phyloP scores from a whole-genome alignment of 1,139 yeast species.

The Lodderomyces oxycetoniae region DNA sequence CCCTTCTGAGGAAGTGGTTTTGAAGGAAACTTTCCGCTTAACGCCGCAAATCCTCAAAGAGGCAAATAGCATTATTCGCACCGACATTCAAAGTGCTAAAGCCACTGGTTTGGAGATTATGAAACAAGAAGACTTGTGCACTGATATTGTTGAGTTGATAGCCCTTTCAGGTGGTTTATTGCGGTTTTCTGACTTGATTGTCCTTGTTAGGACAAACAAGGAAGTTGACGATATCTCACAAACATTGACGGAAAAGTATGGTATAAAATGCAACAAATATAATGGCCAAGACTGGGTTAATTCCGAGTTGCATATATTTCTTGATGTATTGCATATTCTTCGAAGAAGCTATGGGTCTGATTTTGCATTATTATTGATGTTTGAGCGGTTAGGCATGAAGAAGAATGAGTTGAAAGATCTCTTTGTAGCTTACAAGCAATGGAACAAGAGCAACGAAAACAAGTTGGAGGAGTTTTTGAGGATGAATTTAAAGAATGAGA shows the following conservation, averaged over 20 bases:
- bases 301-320: conserved; percentile 44
- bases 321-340: conserved; percentile 47
- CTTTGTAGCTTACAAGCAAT: conserved; percentile 3
- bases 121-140: conserved; percentile 3
- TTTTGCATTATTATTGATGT: conserved; percentile 28
- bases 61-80: conserved; percentile 25
- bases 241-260: conserved; percentile 33
- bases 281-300: conserved; percentile 52
- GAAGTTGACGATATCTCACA: conserved; percentile 44
- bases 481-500: background rate
- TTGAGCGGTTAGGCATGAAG: conserved; percentile 18
- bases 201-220: conserved; percentile 52
- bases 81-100: conserved; percentile 17
- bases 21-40: conserved; percentile 54
- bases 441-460: conserved; percentile 8
- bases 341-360: conserved; percentile 29
- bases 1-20: conserved; percentile 23
- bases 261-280: conserved; percentile 41
- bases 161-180: conserved; percentile 37
- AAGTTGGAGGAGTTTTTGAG: conserved; percentile 17
- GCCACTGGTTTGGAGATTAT: conserved; percentile 8
- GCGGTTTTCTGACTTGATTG: conserved; percentile 48
- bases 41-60: conserved; percentile 50
- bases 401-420: conserved; percentile 3
- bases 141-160: conserved; percentile 23